Percentiles rank a stretch among this genome's conserved stretches.
phyloP scores from a whole-genome alignment of 768 basidiomycete species.

The Mycena epipterygia region DNA sequence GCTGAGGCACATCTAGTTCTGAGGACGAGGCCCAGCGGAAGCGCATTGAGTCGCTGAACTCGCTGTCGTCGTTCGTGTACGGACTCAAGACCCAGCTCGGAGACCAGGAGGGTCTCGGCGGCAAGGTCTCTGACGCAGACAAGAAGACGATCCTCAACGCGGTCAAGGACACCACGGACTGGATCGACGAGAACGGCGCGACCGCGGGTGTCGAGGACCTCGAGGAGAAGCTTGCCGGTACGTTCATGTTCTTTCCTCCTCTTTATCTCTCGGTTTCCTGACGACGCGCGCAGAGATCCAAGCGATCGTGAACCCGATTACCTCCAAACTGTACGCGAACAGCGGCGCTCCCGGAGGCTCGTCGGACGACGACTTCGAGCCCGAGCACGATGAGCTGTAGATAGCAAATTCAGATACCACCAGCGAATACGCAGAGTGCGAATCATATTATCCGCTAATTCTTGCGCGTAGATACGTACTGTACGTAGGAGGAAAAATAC shows the following conservation, averaged over 20 bases:
- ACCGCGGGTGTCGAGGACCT: constrained; percentile 87
- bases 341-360: constrained; percentile 43
- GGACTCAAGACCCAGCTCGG: constrained; percentile 89
- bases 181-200: constrained; percentile 89
- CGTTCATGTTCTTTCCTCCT: constrained; percentile 31
- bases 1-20: constrained; percentile 36
- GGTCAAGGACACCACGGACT: constrained; percentile 91
- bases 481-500: constrained; percentile 23
- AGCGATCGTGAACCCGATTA: constrained; percentile 84
- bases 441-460: constrained; percentile 31
- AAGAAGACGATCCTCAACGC: constrained; percentile 85
- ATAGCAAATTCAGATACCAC: neutral
- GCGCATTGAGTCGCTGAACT: constrained; percentile 89
- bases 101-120: constrained; percentile 92
- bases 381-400: constrained; percentile 70
- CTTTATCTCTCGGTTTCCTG: neutral
- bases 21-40: constrained; percentile 87
- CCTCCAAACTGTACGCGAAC: constrained; percentile 79
- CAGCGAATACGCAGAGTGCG: neutral
- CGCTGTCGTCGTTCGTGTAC: constrained; percentile 85
- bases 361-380: constrained; percentile 50
- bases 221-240: constrained; percentile 87
- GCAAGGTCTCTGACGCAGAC: constrained; percentile 85
- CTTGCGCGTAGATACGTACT: constrained; percentile 22
- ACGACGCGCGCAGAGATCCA: constrained; percentile 67